These are phyloP conservation scores for Naegleria gruberi DNA, from an alignment of 208 protist species.

Conservation along the genomic window DNA sequence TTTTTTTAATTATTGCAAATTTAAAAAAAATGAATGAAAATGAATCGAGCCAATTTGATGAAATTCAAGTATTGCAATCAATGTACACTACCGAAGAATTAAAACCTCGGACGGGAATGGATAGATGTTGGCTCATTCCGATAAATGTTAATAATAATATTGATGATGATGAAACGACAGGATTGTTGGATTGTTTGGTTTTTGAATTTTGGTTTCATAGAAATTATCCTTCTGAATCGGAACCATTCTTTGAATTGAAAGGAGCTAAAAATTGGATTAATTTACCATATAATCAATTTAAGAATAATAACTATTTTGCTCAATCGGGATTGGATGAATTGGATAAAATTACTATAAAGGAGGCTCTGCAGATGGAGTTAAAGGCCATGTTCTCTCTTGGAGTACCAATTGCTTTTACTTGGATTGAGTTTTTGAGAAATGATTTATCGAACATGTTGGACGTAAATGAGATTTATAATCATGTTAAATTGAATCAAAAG, in stretches of 20 bases:
- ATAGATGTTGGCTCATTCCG: background rate
- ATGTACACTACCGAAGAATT: conserved; percentile 3
- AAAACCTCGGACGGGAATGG: background rate
- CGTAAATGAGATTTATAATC: background rate
- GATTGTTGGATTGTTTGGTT: background rate
- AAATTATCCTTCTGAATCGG: background rate
- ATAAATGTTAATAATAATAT: background rate
- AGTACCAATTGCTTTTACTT: background rate
- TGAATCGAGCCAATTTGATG: background rate
- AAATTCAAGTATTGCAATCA: conserved; percentile 3
- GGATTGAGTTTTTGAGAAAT: conserved; percentile 3
- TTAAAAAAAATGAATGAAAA: background rate
- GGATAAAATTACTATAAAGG: background rate
- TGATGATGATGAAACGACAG: background rate
- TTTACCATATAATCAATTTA: background rate
- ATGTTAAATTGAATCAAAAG: background rate
- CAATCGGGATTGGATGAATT: background rate
- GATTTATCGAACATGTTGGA: background rate
- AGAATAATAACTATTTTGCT: background rate
- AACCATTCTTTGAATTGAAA: background rate
- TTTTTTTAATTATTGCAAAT: no score
- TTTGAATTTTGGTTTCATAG: conserved; percentile 4
- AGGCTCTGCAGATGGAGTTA: background rate
- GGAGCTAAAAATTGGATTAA: background rate
- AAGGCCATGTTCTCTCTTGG: background rate